Conservation (phyloP, 139 green algal species). For the Diplosphaera chodatii region DNA sequence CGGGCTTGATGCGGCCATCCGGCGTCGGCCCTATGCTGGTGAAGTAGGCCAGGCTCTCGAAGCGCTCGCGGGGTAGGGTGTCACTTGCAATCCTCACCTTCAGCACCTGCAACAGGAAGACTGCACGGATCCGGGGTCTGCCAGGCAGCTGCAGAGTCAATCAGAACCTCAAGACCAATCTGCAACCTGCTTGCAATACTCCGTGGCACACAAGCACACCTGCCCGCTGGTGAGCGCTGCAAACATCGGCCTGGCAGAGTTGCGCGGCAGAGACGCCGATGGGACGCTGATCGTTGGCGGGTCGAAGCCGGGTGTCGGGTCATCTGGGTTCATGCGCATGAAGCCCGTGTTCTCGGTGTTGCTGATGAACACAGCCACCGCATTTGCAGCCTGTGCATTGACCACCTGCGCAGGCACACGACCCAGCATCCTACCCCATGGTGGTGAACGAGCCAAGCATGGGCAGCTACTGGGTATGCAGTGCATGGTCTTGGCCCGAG, state of each 20-base stretch:
- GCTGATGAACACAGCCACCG: constrained; percentile 55
- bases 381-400: constrained; percentile 53
- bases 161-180: too few relatives aligned
- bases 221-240: not conserved
- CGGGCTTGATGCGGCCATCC: constrained; percentile 82
- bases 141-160: too few relatives aligned
- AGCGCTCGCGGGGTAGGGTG: constrained; percentile 5
- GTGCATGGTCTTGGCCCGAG: too few relatives aligned
- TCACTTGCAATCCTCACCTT: not conserved
- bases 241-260: constrained; percentile 25
- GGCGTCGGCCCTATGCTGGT: constrained; percentile 60
- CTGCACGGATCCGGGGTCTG: too few relatives aligned
- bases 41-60: constrained; percentile 52
- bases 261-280: constrained; percentile 24
- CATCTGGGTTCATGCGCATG: constrained; percentile 38
- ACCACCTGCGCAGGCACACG: constrained; percentile 4
- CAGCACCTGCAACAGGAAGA: not conserved
- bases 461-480: too few relatives aligned
- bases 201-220: not conserved
- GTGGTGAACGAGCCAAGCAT: too few relatives aligned
- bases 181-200: too few relatives aligned
- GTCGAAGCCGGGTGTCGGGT: not conserved
- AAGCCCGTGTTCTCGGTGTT: constrained; percentile 57
- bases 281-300: constrained; percentile 30
- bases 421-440: too few relatives aligned